Base-by-base conservation (phyloP, 2,329 filamentous ascomycete species). In the Diplodia intermedia region DNA sequence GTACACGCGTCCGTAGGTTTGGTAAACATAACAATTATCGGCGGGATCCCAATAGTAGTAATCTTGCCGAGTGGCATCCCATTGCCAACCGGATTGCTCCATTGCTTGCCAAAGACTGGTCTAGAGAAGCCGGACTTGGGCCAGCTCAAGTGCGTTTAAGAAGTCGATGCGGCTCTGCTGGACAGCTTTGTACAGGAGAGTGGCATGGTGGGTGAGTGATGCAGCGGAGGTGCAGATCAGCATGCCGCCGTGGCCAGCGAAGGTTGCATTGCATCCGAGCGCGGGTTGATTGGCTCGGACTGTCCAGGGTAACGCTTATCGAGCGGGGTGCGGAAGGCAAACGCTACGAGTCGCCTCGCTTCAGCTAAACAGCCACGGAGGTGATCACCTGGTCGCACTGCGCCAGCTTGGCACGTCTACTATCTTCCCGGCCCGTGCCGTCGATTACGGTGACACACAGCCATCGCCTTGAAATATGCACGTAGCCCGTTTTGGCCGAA, bases 391-490 rank as follows among this genome's bases (percentile, higher is more conserved):
- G 57, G 36, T 38, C 36, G 36, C 11, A 38, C 36, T 11, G 9
- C 11, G 36, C 7, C 36, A 12, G 11, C 8, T 11, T 36, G 33
- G 33, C 33, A 36, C 26, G 3, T 4, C 26, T 4, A 26, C 26
- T 26, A 26, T 26, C 26, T 26, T 26, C 26, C 31, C 43, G 43
- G 43, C 9, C 15, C 60, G 43, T 47, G n/a, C 60, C 60, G 60
- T 47, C 23, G 47, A 14, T 14, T 38, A 3, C 3, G 36, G 60
- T 38, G 0, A 5, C 47, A 52, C 60, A 20, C 18, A 23, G 31
- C 57, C 40, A 20, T 18, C 11, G 57, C 40, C 15, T 20, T 63
- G 50, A 63, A 61, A 29, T 61, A 61, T 61, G 57, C 57, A 61
- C 26, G 40, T 61, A 49, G 57, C 57, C 33, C 14, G 40, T 61